Evolutionary conservation across 225 moss, liverwort and hornwort species (phyloP), one percentile per base, ranked within the genome.

Genomic region (Antitrichia curtipendula): DNA sequence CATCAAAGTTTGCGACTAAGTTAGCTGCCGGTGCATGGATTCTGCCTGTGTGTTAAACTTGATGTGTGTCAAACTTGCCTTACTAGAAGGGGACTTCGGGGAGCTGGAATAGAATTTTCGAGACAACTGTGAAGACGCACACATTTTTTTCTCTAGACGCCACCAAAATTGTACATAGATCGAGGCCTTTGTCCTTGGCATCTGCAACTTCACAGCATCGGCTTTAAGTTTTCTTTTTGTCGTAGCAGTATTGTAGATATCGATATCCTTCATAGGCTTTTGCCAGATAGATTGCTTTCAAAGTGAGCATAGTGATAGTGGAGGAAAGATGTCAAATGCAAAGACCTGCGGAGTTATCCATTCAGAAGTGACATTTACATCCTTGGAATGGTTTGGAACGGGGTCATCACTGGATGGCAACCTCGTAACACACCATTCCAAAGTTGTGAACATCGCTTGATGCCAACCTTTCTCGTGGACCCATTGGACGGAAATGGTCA

Each of bases 351-450:
- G 64, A 68, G 65, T 64, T 45, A 11, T 75, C 64, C 84, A 76
- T 59, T 82, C 47, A 82, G 54, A 49, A 85, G 72, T 62, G 89
- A 89, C 69, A 57, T 61, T 80, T 74, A 78, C 80, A 80, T n/a
- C 89, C 54, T 89, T 89, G 85, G 80, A 63, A 85, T 80, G 89
- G 80, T 63, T 9, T 89, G 80, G 41, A 62, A 53, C 72, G 84
- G 40, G 60, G 84, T 88, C 38, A 25, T 70, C 58, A 57, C 29
- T n/a, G 20, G 88, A 82, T 75, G 82, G 36, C 56, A 66, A 56
- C 87, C 75, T 87, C 82, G 65, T 87, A 82, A 54, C 83, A 88
- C 43, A 88, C 82, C 88, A 88, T 88, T 83, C 56, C 83, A 66
- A 88, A 88, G 88, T 83, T 75, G 76, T 88, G 65, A 75, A 45